Evolutionary conservation across 257 asterid genomes (phyloP).

Genomic region (Verbascum thapsus): DNA sequence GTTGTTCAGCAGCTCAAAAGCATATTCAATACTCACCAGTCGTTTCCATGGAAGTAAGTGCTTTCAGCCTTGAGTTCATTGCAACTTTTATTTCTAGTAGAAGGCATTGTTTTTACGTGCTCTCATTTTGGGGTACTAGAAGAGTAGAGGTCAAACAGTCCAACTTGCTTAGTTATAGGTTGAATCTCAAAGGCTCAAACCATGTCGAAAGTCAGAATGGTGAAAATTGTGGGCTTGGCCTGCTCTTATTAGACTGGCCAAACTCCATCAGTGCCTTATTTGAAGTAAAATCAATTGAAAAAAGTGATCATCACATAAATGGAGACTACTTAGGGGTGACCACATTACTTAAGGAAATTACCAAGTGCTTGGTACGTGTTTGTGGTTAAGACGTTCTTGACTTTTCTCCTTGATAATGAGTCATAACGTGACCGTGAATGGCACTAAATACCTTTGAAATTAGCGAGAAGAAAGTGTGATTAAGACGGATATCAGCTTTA

Average conservation of each 20-base stretch:
- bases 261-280: slow-evolving; percentile 4
- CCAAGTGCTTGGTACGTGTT: slow-evolving; percentile 6
- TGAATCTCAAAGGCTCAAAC: no score
- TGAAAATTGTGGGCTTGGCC: slow-evolving; percentile 13
- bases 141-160: slow-evolving; percentile 21
- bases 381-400: slow-evolving; percentile 15
- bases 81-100: slow-evolving; percentile 21
- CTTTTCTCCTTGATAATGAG: slow-evolving; percentile 18
- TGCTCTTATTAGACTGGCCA: slow-evolving; percentile 18
- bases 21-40: slow-evolving; percentile 73
- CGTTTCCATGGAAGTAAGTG: slow-evolving; percentile 65
- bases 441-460: no score
- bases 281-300: slow-evolving; percentile 14
- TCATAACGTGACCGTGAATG: slow-evolving; percentile 4
- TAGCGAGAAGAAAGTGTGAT: no score
- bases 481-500: no score
- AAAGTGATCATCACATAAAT: slow-evolving; percentile 9
- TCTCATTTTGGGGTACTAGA: slow-evolving; percentile 14
- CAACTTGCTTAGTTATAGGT: slow-evolving; percentile 12
- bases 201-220: slow-evolving; percentile 7
- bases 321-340: slow-evolving; percentile 11
- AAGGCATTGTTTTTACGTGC: slow-evolving; percentile 15
- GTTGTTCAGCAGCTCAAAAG: slow-evolving; percentile 72
- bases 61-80: slow-evolving; percentile 22
- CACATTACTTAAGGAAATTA: not conserved